Percentiles rank a stretch among this genome's conserved stretches.
Conservation (phyloP, 768 basidiomycete genomes). For the Suillus clintonianus region DNA sequence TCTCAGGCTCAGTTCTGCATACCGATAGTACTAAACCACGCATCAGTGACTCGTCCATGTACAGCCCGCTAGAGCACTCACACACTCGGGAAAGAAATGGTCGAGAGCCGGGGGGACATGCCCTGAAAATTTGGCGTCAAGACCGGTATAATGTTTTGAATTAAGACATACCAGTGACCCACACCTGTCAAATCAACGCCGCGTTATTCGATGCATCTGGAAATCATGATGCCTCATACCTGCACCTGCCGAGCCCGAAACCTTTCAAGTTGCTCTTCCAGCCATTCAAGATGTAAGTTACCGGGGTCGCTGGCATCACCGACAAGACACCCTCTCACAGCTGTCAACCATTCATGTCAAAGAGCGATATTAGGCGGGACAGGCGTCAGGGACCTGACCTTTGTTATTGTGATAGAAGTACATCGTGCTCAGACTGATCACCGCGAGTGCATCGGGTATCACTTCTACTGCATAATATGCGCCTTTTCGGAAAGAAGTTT, state of each 20-base stretch:
- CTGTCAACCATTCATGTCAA: slow-evolving; percentile 38
- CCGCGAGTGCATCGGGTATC: slow-evolving; percentile 71
- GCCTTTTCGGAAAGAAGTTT: slow-evolving; percentile 79
- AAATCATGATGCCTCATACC: slow-evolving; percentile 40
- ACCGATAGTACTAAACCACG: slow-evolving; percentile 55
- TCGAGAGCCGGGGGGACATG: slow-evolving; percentile 84
- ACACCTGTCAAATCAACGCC: slow-evolving; percentile 37
- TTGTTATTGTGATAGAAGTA: slow-evolving; percentile 92
- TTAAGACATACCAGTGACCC: slow-evolving; percentile 42
- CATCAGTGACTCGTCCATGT: not conserved
- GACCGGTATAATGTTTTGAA: slow-evolving; percentile 27
- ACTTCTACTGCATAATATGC: slow-evolving; percentile 84
- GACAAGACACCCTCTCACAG: slow-evolving; percentile 73
- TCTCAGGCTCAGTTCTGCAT: slow-evolving; percentile 72
- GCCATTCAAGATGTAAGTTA: slow-evolving; percentile 86
- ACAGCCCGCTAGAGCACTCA: slow-evolving; percentile 39
- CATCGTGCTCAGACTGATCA: slow-evolving; percentile 86
- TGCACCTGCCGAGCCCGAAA: slow-evolving; percentile 75
- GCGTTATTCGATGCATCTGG: not conserved
- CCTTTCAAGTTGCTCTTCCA: slow-evolving; percentile 76
- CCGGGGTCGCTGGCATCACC: slow-evolving; percentile 76
- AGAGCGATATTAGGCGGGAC: slow-evolving; percentile 5
- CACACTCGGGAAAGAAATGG: slow-evolving; percentile 86
- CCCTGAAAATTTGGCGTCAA: slow-evolving; percentile 41
- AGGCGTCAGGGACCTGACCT: slow-evolving; percentile 43